phyloP scores from a whole-genome alignment of 2,329 filamentous ascomycete genomes.

The Saccharata proteae region DNA sequence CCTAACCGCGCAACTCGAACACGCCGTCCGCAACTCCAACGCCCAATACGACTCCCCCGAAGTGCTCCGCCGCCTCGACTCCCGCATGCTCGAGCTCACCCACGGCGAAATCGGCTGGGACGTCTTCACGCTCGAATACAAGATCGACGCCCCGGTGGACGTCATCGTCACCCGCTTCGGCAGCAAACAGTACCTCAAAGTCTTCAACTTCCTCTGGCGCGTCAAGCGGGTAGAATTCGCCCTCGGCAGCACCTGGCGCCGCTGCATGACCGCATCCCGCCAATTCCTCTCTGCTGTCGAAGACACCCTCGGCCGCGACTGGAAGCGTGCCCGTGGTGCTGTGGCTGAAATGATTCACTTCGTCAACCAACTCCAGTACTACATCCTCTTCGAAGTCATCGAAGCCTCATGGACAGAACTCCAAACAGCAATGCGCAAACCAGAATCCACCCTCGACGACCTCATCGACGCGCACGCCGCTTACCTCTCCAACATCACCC shows the following conservation, averaged over 20 bases:
- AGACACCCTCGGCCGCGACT: slow-evolving; percentile 61
- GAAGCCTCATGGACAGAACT: slow-evolving; percentile 91
- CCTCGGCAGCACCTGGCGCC: slow-evolving; percentile 79
- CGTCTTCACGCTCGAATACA: slow-evolving; percentile 97
- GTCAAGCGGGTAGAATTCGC: slow-evolving; percentile 97
- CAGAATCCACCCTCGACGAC: slow-evolving; percentile 86
- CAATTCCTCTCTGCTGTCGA: slow-evolving; percentile 76
- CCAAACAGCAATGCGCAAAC: slow-evolving; percentile 67
- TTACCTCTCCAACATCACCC: slow-evolving; percentile 88
- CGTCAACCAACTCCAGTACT: slow-evolving; percentile 92
- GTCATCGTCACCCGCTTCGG: slow-evolving; percentile 96
- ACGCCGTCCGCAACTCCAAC: slow-evolving; percentile 93
- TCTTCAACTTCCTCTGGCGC: slow-evolving; percentile 98
- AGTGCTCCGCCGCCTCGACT: slow-evolving; percentile 80
- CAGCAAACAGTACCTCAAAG: slow-evolving; percentile 91
- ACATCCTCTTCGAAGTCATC: slow-evolving; percentile 97
- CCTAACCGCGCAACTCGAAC: slow-evolving; percentile 91
- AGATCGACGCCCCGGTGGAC: slow-evolving; percentile 91
- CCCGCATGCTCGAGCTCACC: slow-evolving; percentile 93
- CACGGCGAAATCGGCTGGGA: slow-evolving; percentile 99
- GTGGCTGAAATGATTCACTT: slow-evolving; percentile 99
- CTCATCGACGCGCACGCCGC: slow-evolving; percentile 82
- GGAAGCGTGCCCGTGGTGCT: slow-evolving; percentile 79
- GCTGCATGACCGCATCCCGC: slow-evolving; percentile 87
- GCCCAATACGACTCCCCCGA: slow-evolving; percentile 91